Base-by-base conservation (phyloP, 305 asterid genomes). In the Fraxinus paxiana region DNA sequence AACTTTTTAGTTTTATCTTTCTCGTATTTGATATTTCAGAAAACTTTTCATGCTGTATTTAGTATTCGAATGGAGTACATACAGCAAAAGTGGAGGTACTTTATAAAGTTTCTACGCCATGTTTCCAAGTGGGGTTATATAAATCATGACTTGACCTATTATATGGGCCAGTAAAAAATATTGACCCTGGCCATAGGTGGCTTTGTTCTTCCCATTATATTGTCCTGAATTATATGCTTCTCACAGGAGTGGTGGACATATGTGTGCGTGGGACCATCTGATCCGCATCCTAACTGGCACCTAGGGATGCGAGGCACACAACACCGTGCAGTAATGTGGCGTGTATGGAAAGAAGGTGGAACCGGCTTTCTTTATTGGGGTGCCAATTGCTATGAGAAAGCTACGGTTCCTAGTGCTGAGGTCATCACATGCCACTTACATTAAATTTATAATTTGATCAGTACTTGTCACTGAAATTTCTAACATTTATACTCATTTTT, bases 201-300 rank as follows among this genome's bases (percentile, higher is more conserved):
- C n/a, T 37, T 30, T 78, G 41, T 31, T 82, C 56, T 26, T 81
- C 8, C 41, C n/a, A 28, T 65, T 65, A 31, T 51, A 15, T 18
- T 65, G 28, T 77, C 77, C 80, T 85, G 73, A 77, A 54, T 56
- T 67, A 43, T 18, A 46, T 81, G 37, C 77, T 87, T 83, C 79
- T 59, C 59, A 31, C 88, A 94, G 99, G 98, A 96, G 87, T 96
- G 99, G 99, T 96, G 99, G 99, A 92, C 99, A 22, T 96, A 96
- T 83, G 97, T 96, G 74, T 96, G 98, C 93, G 86, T 96, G 94
- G 99, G 97, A 54, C 99, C 99, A 75, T 85, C 98, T 54, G 98
- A 94, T 88, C 99, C 99, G 85, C 99, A 94, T 85, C 98, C 99
- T 43, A 96, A 94, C 83, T 94, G 98, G 99, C 98, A 96, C 89